These are phyloP conservation scores for Dryadomyces quercus-mongolicae DNA, from an alignment of 2,329 filamentous ascomycete genomes.

Conservation along the genomic window DNA sequence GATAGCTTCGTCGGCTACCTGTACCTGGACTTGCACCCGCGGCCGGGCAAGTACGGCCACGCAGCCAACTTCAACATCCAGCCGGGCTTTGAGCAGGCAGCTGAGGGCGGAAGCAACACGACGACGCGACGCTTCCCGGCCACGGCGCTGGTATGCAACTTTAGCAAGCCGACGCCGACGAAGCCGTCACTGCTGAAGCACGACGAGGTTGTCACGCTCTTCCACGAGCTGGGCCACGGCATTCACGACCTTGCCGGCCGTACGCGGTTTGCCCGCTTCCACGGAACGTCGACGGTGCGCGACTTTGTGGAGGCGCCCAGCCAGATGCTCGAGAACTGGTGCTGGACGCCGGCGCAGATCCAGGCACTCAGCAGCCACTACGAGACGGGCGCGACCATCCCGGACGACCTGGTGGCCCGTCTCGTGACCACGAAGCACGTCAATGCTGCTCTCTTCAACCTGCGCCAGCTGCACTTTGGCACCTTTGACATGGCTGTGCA, in stretches of 20 bases:
- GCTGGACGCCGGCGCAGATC: conserved; percentile 55
- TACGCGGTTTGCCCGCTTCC: conserved; percentile 52
- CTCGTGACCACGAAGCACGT: conserved; percentile 69
- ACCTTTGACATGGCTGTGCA: conserved; percentile 79
- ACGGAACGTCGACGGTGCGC: conserved; percentile 52
- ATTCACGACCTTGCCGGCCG: conserved; percentile 57
- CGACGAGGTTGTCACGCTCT: conserved; percentile 70
- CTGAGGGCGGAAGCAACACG: conserved; percentile 26
- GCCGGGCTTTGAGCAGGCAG: conserved; percentile 53
- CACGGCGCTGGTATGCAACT: conserved; percentile 75
- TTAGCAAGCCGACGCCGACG: conserved; percentile 64
- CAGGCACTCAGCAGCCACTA: conserved; percentile 62
- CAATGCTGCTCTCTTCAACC: conserved; percentile 67
- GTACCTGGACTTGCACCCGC: conserved; percentile 70
- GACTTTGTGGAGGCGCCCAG: conserved; percentile 63
- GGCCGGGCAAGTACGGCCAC: conserved; percentile 73
- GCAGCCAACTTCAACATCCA: conserved; percentile 77
- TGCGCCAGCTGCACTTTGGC: conserved; percentile 68
- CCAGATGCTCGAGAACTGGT: conserved; percentile 69
- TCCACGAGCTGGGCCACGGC: conserved; percentile 64
- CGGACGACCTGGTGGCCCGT: conserved; percentile 61
- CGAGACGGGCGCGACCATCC: conserved; percentile 55
- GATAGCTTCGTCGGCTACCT: conserved; percentile 68
- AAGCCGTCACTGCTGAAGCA: conserved; percentile 75
- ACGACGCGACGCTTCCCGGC: conserved; percentile 63